These are phyloP conservation scores for Wallacemonas sp. DNA, from an alignment of 208 protist species.

Conservation along the genomic window DNA sequence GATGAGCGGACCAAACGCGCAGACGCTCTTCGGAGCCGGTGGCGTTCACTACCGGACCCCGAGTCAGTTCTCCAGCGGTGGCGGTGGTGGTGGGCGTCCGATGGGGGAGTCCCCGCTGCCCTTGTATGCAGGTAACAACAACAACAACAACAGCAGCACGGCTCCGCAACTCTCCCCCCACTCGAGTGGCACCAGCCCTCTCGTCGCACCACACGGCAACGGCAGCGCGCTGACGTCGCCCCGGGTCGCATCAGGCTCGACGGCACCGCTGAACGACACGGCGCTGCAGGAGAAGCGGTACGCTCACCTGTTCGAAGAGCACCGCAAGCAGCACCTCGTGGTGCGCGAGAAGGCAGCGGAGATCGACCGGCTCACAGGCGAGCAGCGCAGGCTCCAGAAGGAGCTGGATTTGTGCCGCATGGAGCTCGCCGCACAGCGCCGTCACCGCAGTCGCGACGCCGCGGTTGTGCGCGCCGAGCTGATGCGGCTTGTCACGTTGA, in stretches of 20 bases:
- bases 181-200: too few species aligned
- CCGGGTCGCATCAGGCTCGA: background rate
- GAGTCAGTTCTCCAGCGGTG: background rate
- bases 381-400: slow-evolving; percentile 11
- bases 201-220: too few species aligned
- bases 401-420: slow-evolving; percentile 29
- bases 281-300: slow-evolving; percentile 28
- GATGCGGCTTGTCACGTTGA: slow-evolving; percentile 16
- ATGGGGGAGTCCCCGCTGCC: too few species aligned
- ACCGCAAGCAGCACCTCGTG: slow-evolving; percentile 27
- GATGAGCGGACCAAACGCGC: too few species aligned
- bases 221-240: too few species aligned
- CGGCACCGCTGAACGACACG: background rate
- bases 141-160: too few species aligned
- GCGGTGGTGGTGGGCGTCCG: too few species aligned
- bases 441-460: slow-evolving; percentile 16
- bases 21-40: too few species aligned
- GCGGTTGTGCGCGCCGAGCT: slow-evolving; percentile 22
- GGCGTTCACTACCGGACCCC: background rate
- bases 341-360: slow-evolving; percentile 28
- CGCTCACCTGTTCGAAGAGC: slow-evolving; percentile 42
- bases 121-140: too few species aligned
- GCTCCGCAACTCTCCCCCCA: too few species aligned
- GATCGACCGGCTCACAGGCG: slow-evolving; percentile 21
- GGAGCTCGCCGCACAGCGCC: slow-evolving; percentile 12